Conservation (phyloP, 1,284 basidiomycete genomes). For the Kwoniella shivajii region DNA sequence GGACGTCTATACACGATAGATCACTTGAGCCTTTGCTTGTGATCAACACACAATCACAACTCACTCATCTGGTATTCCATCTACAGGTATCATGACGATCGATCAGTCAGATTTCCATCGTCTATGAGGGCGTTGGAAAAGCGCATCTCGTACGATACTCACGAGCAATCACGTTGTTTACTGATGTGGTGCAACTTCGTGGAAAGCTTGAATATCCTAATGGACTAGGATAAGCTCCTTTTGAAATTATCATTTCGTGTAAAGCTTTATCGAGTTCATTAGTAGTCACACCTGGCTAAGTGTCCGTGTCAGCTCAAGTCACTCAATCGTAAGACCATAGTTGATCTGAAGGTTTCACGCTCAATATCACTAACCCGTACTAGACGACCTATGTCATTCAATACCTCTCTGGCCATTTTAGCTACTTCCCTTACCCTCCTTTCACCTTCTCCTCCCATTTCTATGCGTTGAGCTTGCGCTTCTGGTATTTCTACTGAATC, state of each 20-base stretch:
- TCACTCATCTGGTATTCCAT: conserved; percentile 46
- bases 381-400: conserved; percentile 63
- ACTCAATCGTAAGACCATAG: neutral
- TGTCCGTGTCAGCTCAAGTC: neutral
- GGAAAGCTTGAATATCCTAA: conserved; percentile 79
- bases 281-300: conserved; percentile 72
- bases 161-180: conserved; percentile 68
- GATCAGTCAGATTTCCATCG: neutral
- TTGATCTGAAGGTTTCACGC: neutral
- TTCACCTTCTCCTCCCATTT: conserved; percentile 65
- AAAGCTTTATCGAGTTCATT: conserved; percentile 69
- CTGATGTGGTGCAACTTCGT: conserved; percentile 76
- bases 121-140: neutral
- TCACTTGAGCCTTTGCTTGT: neutral
- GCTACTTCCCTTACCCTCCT: conserved; percentile 63
- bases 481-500: conserved; percentile 60
- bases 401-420: conserved; percentile 63
- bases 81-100: conserved; percentile 14
- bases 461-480: conserved; percentile 56
- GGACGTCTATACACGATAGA: conserved; percentile 62
- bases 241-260: conserved; percentile 68
- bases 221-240: conserved; percentile 85
- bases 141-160: conserved; percentile 16
- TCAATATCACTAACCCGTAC: conserved; percentile 59
- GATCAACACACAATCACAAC: neutral